Base-by-base conservation (phyloP, 2,329 filamentous ascomycete genomes). In the Fusarium setosum region DNA sequence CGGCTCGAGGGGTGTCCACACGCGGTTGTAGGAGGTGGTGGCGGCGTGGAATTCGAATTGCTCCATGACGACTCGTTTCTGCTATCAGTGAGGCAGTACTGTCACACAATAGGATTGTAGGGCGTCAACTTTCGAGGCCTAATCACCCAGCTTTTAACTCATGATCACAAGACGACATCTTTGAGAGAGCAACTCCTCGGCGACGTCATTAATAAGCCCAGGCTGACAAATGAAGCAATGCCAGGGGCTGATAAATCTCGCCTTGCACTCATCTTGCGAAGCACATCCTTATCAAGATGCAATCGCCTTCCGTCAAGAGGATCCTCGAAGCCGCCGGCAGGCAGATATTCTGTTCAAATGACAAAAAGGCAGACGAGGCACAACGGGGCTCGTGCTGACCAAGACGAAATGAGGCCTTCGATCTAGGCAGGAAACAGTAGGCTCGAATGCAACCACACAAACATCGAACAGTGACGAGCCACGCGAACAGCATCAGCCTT, bases 31-130 rank as follows among this genome's bases (percentile, higher is more conserved):
- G 17, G 51, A 56, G 18, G 67, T 55, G n/a, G 65, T 57, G 18
- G 71, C 66, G 56, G 66, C 42, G 48, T 73, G 73, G 47, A 73
- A 72, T 52, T 72, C 72, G 53, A 74, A 70, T 44, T 72, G 68
- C 38, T 75, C 71, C 71, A 73, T 71, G 13, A n/a, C 24, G 20
- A 31, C 26, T 38, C 13, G 26, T 24, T 17, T 41, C 9, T 32
- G 26, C n/a, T 12, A 23, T 24, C 11, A 31, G 23, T 12, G 5
- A n/a, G n/a, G n/a, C 11, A 20, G 5, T 42, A 31, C 4, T 26
- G 59, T 53, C 10, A 12, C 32, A 52, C 54, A 49, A 40, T 17
- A 11, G n/a, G 10, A 42, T 32, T 48, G 8, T 23, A 32, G 15
- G 13, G 2, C 21, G 54, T 32, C 21, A 10, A 20, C 18, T 35